A percentile compares a stretch with the other conserved stretches of the same genome.
These are phyloP conservation scores for Gryganskiella cystojenkinii DNA, from an alignment of 192 early-diverging fungal species.

Conservation along the genomic window DNA sequence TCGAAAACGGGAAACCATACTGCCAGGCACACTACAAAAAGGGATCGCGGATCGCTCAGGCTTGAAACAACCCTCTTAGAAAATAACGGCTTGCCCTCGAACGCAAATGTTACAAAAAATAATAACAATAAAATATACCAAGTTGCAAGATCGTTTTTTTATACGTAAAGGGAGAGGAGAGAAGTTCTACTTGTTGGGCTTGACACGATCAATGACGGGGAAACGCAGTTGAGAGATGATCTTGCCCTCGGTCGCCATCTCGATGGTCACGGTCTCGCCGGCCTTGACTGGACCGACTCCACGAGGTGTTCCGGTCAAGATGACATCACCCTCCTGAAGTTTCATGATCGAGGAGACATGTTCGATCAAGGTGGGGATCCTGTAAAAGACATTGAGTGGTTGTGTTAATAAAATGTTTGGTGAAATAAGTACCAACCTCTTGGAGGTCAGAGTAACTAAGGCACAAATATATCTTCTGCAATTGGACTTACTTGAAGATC, in stretches of 20 bases:
- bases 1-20: conserved; percentile 57
- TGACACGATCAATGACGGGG: conserved; percentile 53
- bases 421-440: not conserved
- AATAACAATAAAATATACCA: not conserved
- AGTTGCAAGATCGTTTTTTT: not conserved
- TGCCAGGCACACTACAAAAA: conserved; percentile 58
- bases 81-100: no score
- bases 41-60: not conserved
- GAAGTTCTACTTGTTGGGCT: not conserved
- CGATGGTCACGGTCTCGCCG: conserved; percentile 85
- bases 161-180: not conserved
- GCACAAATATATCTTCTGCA: not conserved
- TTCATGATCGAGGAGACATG: conserved; percentile 89
- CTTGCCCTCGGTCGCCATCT: conserved; percentile 61
- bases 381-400: conserved; percentile 19
- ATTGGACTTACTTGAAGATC: conserved; percentile 83
- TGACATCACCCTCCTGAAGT: conserved; percentile 88
- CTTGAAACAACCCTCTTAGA: no score
- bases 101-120: not conserved
- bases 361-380: conserved; percentile 82
- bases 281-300: conserved; percentile 86
- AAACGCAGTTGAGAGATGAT: conserved; percentile 60
- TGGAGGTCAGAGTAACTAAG: not conserved
- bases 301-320: conserved; percentile 91
- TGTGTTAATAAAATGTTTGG: not conserved